These are phyloP conservation scores for Penicillium manginii DNA, from an alignment of 495 filamentous ascomycete species.

Conservation along the genomic window DNA sequence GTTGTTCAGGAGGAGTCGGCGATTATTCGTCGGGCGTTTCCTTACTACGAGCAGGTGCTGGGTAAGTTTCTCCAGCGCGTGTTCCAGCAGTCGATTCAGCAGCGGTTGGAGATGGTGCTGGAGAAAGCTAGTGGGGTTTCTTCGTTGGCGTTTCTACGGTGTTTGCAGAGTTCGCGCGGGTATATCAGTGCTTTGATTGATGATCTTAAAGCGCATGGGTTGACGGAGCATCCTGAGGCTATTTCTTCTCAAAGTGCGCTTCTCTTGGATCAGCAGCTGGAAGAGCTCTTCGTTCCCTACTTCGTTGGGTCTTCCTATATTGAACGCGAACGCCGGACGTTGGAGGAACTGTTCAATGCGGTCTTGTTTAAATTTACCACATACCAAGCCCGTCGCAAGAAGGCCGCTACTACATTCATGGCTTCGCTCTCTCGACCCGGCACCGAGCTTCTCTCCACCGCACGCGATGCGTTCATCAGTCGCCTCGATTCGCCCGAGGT, in stretches of 20 bases:
- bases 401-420: slow-evolving; percentile 87
- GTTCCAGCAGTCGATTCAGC: slow-evolving; percentile 97
- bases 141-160: slow-evolving; percentile 87
- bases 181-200: slow-evolving; percentile 87
- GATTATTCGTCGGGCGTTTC: slow-evolving; percentile 94
- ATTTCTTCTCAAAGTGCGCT: slow-evolving; percentile 85
- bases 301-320: slow-evolving; percentile 94
- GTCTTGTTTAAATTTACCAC: slow-evolving; percentile 93
- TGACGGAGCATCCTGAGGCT: slow-evolving; percentile 93
- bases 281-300: slow-evolving; percentile 95
- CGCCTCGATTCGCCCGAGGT: slow-evolving; percentile 84
- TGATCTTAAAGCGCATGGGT: slow-evolving; percentile 88
- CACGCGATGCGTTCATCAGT: slow-evolving; percentile 78
- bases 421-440: slow-evolving; percentile 84
- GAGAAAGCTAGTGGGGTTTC: slow-evolving; percentile 91
- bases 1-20: slow-evolving; percentile 97
- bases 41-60: slow-evolving; percentile 92
- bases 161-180: slow-evolving; percentile 82
- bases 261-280: slow-evolving; percentile 90
- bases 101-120: slow-evolving; percentile 92
- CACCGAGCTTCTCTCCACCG: slow-evolving; percentile 78
- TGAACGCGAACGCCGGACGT: slow-evolving; percentile 84
- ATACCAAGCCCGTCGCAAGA: slow-evolving; percentile 84
- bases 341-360: slow-evolving; percentile 92
- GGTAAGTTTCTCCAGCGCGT: slow-evolving; percentile 90